Base-by-base conservation (phyloP, 345 rosid genomes). In the Reutealis trisperma region DNA sequence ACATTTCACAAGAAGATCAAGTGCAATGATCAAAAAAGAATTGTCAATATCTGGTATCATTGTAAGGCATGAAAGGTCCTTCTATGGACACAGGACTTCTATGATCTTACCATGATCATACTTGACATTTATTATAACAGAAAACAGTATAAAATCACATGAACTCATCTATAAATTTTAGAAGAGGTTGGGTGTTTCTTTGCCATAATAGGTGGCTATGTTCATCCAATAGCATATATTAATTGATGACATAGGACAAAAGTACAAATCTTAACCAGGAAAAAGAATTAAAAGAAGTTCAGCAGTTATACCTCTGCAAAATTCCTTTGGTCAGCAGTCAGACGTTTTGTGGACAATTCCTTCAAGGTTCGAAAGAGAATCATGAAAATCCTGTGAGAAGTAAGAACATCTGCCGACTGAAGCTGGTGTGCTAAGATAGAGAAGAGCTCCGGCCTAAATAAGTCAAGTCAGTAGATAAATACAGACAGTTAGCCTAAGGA, bases 261-360 rank as follows among this genome's bases (percentile, higher is more conserved):
- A 42, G 21, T 9, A 14, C 67, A 55, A 44, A 42, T 54, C 6
- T 54, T 34, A 37, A n/a, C 2, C 10, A 15, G 9, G 14, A 18
- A 37, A 37, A 4, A 30, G 16, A 22, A 58, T 37, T 2, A 5
- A 10, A 63, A 12, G 13, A 6, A 5, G 19, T 41, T 41, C 42
- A 24, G 5, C 59, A 58, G 27, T 57, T 34, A 67, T 84, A 93
- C 99, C 98, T 92, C 93, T 0, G 94, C 89, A 69, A 86, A 96
- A 76, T 79, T 92, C 82, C 78, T 90, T 85, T 93, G 98, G 77
- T 96, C 98, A 32, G 91, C 93, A 8, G 97, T 82, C 49, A 92
- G 98, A 78, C 94, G 98, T 83, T 96, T 96, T 37, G 93, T 90
- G 55, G 99, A 96, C 84, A 96, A 83, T 75, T 96, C 99, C 83